phyloP scores from a whole-genome alignment of 352 stramenopile species.

The Paralagenidium karlingii region DNA sequence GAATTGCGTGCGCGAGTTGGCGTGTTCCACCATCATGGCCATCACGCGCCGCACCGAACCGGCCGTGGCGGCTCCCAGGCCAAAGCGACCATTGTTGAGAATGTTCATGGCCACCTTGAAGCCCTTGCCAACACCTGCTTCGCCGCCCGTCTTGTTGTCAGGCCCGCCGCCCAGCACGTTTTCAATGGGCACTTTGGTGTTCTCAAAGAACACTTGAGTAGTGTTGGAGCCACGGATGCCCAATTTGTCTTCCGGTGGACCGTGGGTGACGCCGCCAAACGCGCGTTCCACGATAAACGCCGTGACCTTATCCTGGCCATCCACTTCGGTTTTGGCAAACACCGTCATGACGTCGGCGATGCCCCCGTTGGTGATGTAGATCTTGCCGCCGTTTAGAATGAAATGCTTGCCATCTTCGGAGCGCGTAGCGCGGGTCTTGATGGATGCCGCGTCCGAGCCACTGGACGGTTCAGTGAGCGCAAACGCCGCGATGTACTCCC shows the following conservation, averaged over 20 bases:
- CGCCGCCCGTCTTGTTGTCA: slow-evolving; percentile 57
- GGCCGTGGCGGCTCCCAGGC: slow-evolving; percentile 60
- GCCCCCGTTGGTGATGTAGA: slow-evolving; percentile 96
- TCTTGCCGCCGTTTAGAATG: slow-evolving; percentile 90
- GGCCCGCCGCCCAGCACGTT: slow-evolving; percentile 79
- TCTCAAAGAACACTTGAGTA: slow-evolving; percentile 92
- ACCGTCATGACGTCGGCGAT: slow-evolving; percentile 96
- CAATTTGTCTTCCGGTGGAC: slow-evolving; percentile 94
- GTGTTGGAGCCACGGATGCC: slow-evolving; percentile 95
- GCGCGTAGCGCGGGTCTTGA: slow-evolving; percentile 83
- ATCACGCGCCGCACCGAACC: slow-evolving; percentile 61
- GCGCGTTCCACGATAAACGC: slow-evolving; percentile 94
- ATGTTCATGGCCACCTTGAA: slow-evolving; percentile 92
- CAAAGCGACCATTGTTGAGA: slow-evolving; percentile 89
- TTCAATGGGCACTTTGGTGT: slow-evolving; percentile 88
- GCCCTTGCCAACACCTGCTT: slow-evolving; percentile 69
- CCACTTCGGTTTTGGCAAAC: slow-evolving; percentile 92
- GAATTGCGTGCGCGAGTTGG: slow-evolving; percentile 76
- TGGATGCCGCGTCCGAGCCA: slow-evolving; percentile 80
- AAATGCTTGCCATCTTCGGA: slow-evolving; percentile 87
- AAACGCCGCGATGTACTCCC: slow-evolving; percentile 77
- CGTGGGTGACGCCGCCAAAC: slow-evolving; percentile 86
- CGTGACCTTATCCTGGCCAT: slow-evolving; percentile 96
- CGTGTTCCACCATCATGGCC: slow-evolving; percentile 47
- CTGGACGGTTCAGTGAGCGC: slow-evolving; percentile 86